A percentile compares a stretch with the other conserved stretches of the same genome.
Evolutionary conservation across 768 basidiomycete genomes (phyloP).

Genomic region (Leccinellum rugosiceps): DNA sequence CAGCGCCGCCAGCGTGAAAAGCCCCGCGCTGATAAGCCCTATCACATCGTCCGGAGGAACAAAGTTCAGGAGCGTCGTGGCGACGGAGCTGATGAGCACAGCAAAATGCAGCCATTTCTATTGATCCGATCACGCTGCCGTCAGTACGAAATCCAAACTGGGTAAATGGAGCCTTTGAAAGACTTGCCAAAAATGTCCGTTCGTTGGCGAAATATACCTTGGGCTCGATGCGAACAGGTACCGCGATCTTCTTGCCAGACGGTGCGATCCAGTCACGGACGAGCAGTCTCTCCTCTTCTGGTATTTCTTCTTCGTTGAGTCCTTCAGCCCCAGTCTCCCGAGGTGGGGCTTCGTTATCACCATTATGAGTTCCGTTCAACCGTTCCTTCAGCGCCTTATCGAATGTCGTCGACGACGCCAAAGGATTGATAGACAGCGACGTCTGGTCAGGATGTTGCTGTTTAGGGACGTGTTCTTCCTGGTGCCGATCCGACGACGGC

Average conservation of each 20-base stretch:
- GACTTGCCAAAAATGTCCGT: conserved; percentile 85
- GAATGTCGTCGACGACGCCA: conserved; percentile 79
- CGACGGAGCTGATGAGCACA: conserved; percentile 85
- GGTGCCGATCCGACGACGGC: conserved; percentile 34
- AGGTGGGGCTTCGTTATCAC: conserved; percentile 17
- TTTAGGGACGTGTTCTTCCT: conserved; percentile 21
- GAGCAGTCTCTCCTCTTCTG: conserved; percentile 52
- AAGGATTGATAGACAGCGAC: conserved; percentile 73
- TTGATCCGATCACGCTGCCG: not conserved
- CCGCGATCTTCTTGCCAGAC: conserved; percentile 82
- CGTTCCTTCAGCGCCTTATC: conserved; percentile 80
- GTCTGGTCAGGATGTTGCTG: conserved; percentile 20
- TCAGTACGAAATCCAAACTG: not conserved
- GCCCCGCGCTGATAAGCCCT: conserved; percentile 81
- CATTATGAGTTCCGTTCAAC: conserved; percentile 38
- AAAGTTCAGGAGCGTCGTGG: conserved; percentile 89
- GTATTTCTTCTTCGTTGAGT: conserved; percentile 35
- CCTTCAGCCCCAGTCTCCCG: conserved; percentile 31
- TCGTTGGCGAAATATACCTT: conserved; percentile 98
- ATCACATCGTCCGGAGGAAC: conserved; percentile 63
- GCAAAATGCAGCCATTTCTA: conserved; percentile 90
- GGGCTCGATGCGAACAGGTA: conserved; percentile 95
- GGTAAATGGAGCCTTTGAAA: not conserved
- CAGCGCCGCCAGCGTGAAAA: conserved; percentile 90
- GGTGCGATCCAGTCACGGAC: conserved; percentile 75